phyloP scores from a whole-genome alignment of 306 rosid genomes.

The Vigna trinervia region DNA sequence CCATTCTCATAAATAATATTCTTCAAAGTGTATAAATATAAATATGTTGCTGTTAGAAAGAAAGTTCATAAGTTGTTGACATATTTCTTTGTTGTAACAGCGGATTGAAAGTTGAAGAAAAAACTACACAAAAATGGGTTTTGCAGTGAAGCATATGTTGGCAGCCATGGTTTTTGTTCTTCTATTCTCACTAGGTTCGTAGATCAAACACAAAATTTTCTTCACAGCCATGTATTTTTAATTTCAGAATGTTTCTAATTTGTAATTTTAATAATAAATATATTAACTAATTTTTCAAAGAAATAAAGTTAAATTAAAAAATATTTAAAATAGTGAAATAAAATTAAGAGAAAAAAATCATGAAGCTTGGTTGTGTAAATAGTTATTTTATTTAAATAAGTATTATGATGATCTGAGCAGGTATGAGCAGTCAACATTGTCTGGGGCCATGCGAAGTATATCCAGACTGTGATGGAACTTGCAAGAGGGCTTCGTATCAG shows the following conservation, averaged over 20 bases:
- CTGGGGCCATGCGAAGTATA: neutral
- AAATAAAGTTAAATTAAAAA: no score
- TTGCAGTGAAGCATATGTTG: neutral
- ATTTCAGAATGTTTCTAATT: neutral
- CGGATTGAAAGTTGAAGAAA: neutral
- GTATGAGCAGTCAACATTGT: neutral
- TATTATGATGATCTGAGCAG: neutral
- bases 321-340: no score
- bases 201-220: neutral
- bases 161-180: neutral
- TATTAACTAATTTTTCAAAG: no score
- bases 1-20: no score
- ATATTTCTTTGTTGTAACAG: neutral
- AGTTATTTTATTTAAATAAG: no score
- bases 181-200: neutral
- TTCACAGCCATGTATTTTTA: no score
- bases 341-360: no score
- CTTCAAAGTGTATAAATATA: no score
- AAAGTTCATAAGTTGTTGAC: no score
- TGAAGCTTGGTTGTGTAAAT: no score
- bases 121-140: neutral
- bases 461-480: neutral
- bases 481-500: neutral
- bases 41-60: no score
- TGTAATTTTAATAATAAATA: no score